A percentile compares a stretch with the other conserved stretches of the same genome.
Evolutionary conservation across 768 basidiomycete genomes (phyloP).

Genomic region (Dictyophora rubrovolvata): DNA sequence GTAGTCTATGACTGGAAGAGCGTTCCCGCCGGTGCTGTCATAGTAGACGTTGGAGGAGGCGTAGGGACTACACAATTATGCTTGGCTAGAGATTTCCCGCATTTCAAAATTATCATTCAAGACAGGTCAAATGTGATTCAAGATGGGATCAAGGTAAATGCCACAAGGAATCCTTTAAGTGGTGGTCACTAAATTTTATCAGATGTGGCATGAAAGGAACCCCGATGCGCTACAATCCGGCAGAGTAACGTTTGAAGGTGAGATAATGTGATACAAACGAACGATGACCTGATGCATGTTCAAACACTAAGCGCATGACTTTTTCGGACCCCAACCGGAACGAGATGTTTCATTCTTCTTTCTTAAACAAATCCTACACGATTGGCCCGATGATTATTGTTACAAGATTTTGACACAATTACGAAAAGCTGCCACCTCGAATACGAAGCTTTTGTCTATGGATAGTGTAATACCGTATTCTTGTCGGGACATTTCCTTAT

Average conservation of each 20-base stretch:
- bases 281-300: background rate
- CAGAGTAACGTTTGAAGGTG: conserved; percentile 8
- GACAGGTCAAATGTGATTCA: conserved; percentile 20
- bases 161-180: background rate
- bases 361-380: conserved; percentile 22
- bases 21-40: conserved; percentile 13
- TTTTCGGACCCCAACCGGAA: conserved; percentile 20
- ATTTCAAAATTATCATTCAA: conserved; percentile 22
- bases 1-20: conserved; percentile 21
- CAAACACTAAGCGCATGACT: conserved; percentile 14
- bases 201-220: background rate
- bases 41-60: conserved; percentile 29
- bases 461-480: conserved; percentile 16
- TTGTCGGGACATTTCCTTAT: conserved; percentile 1
- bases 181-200: background rate
- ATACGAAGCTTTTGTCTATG: conserved; percentile 20
- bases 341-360: conserved; percentile 21
- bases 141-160: conserved; percentile 15
- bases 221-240: conserved; percentile 2
- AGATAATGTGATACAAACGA: background rate
- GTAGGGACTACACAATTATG: conserved; percentile 18
- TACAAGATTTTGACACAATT: conserved; percentile 20
- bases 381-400: conserved; percentile 21
- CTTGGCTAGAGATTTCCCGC: conserved; percentile 15
- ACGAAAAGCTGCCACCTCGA: conserved; percentile 17